Base-by-base conservation (phyloP, 805 yeast genomes). In the Wickerhamiella cacticola region DNA sequence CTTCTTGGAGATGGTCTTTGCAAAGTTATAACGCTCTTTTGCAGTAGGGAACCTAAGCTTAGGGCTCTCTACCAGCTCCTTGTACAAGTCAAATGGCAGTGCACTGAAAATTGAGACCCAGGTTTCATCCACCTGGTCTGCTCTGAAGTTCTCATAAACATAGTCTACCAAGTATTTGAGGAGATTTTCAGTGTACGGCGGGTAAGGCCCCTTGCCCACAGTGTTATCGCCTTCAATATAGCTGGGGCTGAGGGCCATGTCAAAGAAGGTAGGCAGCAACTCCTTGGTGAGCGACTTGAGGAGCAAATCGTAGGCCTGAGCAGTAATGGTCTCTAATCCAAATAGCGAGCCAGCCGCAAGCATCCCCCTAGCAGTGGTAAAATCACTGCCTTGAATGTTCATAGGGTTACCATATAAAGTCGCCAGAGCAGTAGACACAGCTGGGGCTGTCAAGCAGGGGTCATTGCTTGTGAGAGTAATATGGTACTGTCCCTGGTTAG, bases 401-500 rank as follows among this genome's bases (percentile, higher is more conserved):
- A 59, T 48, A 9, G 49, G 45, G 36, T 56, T 61, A 18, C 65
- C 65, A 47, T 62, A 62, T 24, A 62, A 55, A 13, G 65, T 59
- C 3, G 63, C 63, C 45, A 61, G 50, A 8, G 62, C 61, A 53
- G 60, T 55, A 6, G 62, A 56, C 26, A 62, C 46, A 13, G 63
- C 48, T 6, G 53, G 48, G 8, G 56, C 45, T 8, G 65, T 54
- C 23, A 62, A 31, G 36, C 53, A 51, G 16, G 52, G 49, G 45
- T 62, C 65, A 18, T 53, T 50, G 13, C 38, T 35, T 23, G 47
- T 25, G 25, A 62, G 34, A 25, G 45, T 55, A 28, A 62, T 52
- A 24, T 56, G 55, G 45, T 42, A 42, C 16, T 33, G 38, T 16
- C 38, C 40, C 31, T 45, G 48, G 15, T 28, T 35, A 12, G 42